Evolutionary conservation across 2,329 filamentous ascomycete genomes (phyloP), one percentile per base, ranked within the genome.

Genomic region (Fusarium metavorans): DNA sequence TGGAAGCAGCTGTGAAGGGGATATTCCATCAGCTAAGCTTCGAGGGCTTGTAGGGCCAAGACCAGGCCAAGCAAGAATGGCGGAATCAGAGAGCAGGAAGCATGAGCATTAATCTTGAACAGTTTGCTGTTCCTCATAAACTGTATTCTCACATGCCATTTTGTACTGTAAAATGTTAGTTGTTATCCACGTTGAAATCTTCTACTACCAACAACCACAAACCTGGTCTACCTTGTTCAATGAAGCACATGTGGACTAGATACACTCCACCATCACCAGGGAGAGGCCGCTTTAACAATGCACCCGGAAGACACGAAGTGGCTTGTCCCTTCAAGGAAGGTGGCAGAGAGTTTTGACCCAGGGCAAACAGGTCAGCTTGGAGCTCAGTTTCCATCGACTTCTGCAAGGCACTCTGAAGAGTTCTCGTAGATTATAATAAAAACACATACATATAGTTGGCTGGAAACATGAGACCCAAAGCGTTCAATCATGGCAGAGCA

Each of bases 271-370:
- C 92, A 79, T 95, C 87, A 37, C 83, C 87, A 85, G 97, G 97
- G 18, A 94, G 94, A 57, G 96, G 91, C 81, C 97, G 94, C 54
- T 89, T 89, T 56, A 98, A 95, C 95, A 59, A 98, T 92, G 10
- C 93, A 96, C 83, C 98, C 95, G 0, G 95, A 97, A 1, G 95
- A 94, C 86, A 98, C 90, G 89, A 98, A 95, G 85, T 97, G 98
- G 83, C 98, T 95, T 70, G 84, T 92, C 7, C 91, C 91, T 6
- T 89, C 86, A 39, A 89, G 87, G 43, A 91, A 68, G 0, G 88
- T 92, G 16, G 86, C 83, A 2, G 93, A 95, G 2, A 90, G 88
- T 64, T 95, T 90, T 58, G 91, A 93, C 48, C 95, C 95, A 11
- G 97, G 85, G 56, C 94, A 90, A 74, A 98, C 89, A 4, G 95